Evolutionary conservation across 2,329 filamentous ascomycete genomes (phyloP), one percentile per base, ranked within the genome.

Genomic region (Leptodontidium sp.): DNA sequence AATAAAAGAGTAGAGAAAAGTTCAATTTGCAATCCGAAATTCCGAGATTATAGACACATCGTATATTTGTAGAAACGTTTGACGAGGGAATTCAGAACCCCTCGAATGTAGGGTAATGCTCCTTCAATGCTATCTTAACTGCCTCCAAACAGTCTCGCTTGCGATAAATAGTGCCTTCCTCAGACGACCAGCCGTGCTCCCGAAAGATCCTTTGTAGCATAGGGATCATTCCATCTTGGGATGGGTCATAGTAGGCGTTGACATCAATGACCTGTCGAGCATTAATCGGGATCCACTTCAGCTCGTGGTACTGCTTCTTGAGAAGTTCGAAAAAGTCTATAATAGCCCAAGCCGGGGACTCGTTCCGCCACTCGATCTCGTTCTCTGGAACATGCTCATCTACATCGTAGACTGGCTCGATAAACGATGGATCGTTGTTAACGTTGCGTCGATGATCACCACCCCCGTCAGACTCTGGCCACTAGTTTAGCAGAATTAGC

Each of bases 241-340:
- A 26, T 21, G 32, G 52, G 11, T 9, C 24, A 47, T 21, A 49
- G 12, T 2, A 32, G 14, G 26, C 38, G 52, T 65, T n/a, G 49
- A 35, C 47, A 17, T 52, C 15, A 24, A 65, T 65, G 38, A 65
- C 63, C n/a, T 57, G 43, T 47, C 53, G 17, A 8, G 61, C 8
- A 57, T 47, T 72, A 6, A 64, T 67, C 11, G 70, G 71, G 9
- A 73, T 57, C 8, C 57, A 68, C 17, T 70, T 29, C n/a, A 68
- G 64, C 38, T 64, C 38, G 40, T 64, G 68, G 67, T 72, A 72
- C 55, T 67, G 62, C n/a, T 71, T 52, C 53, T 72, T 73, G 21
- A 73, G 66, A 64, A 73, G 57, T 55, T 70, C 68, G 62, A 73
- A 73, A 21, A 73, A 73, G 24, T 68, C 65, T 29, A 62, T 29